phyloP scores from a whole-genome alignment of 306 rosid species.

The Lathyrus sativus region DNA sequence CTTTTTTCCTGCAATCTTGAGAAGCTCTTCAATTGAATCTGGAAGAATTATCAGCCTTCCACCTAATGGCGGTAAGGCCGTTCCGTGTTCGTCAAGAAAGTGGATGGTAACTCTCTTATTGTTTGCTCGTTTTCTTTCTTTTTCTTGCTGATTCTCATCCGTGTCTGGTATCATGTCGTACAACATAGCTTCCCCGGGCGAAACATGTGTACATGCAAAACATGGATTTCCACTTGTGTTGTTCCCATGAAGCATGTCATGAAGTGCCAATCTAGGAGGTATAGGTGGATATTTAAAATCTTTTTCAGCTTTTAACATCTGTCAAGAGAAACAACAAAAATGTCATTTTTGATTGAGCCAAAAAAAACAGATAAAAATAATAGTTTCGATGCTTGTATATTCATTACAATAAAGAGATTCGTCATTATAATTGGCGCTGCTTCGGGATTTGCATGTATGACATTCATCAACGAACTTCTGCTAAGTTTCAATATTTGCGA shows the following conservation, averaged over 20 bases:
- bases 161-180: conserved; percentile 33
- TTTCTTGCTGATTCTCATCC: conserved; percentile 48
- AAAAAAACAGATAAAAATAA: neutral
- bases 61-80: conserved; percentile 32
- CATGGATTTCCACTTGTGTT: conserved; percentile 36
- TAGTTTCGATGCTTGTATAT: too few species aligned
- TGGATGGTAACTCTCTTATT: conserved; percentile 71
- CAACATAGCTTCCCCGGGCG: conserved; percentile 32
- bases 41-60: conserved; percentile 75
- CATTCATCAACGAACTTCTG: conserved; percentile 59
- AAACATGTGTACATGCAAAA: conserved; percentile 27
- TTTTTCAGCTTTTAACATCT: conserved; percentile 56
- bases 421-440: conserved; percentile 39
- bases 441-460: conserved; percentile 45
- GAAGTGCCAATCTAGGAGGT: conserved; percentile 28
- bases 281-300: conserved; percentile 38
- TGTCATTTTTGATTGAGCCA: too few species aligned
- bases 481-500: conserved; percentile 71
- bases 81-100: conserved; percentile 39
- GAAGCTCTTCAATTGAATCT: conserved; percentile 66
- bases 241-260: conserved; percentile 36
- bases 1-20: conserved; percentile 74
- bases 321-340: conserved; percentile 26
- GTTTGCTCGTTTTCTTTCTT: conserved; percentile 40
- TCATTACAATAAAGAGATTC: conserved; percentile 61